Base-by-base conservation (phyloP, 495 filamentous ascomycete genomes). In the Trichoderma orchidacearum region DNA sequence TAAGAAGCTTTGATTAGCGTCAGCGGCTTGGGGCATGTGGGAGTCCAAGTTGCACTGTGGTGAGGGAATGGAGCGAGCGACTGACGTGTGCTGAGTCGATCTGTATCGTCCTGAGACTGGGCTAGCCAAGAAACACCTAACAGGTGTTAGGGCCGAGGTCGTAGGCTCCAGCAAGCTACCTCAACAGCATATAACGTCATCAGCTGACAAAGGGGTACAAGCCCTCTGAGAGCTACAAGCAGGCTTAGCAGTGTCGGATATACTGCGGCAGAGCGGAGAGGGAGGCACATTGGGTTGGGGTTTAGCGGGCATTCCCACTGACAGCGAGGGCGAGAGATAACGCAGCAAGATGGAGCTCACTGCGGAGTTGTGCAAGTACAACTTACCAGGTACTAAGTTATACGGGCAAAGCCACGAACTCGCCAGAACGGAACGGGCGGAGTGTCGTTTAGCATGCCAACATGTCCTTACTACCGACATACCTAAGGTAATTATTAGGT, bases 1-100 rank as follows among this genome's bases (percentile, higher is more conserved):
- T 48, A 48, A 48, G 41, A 48, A 48, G 41, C 41, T 48, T 27
- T 48, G 41, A 27, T 27, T 25, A 48, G 41, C 41, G 45, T 56
- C 58, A 51, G 31, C 6, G 54, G 53, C 41, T 48, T 48, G 41
- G 41, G 41, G 41, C 41, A 25, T 48, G 41, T 48, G 41, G 41
- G 27, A 48, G 41, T 48, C 23, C 41, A 48, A 23, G 41, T 48
- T 48, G 41, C 41, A 48, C 41, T 48, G n/a, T 28, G 41, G 41
- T 11, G 7, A 25, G 41, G 41, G 23, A 48, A 25, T 48, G 18
- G 41, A 11, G 13, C 41, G 5, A 17, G 32, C 32, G 32, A 35
- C 32, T 27, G 13, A 48, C 36, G 36, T 41, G 36, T 41, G 36
- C 36, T 41, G 36, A 41, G 36, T 41, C 36, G 36, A 41, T 41